Evolutionary conservation across 192 early-diverging fungal species (phyloP), one percentile per base, ranked within the genome.

Genomic region (Umbelopsis sp.): DNA sequence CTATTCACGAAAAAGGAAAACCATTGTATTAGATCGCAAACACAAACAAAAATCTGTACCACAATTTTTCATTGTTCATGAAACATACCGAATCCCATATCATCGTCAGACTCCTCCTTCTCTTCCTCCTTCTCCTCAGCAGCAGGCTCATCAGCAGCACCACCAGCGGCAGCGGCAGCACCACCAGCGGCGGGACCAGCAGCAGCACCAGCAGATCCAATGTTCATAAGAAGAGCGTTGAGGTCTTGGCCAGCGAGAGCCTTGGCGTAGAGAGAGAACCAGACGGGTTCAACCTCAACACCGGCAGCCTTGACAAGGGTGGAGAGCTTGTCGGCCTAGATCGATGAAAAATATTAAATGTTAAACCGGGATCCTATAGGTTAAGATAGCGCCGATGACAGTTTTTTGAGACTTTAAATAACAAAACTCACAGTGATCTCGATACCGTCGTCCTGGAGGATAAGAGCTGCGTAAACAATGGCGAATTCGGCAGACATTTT

Each of bases 391-490:
- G 5, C 1, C 48, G 0, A 25, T n/a, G 1, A 25, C 5, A 52
- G 25, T 13, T 21, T 8, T 52, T 13, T 13, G 7, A 2, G 1
- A 1, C 0, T 23, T 15, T 52, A 4, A 23, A 52, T 0, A 21
- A 52, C 11, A 25, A 18, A 68, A 83, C 88, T 74, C 87, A 97
- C 95, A 74, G 95, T 94, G 87, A 99, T 94, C 74, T 91, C 95
- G 82, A 97, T 82, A 79, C 93, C 90, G 82, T 97, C 97, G 82
- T 99, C 97, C 84, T 93, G 86, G 75, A 99, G 96, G 89, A 98
- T 98, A 74, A 99, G 92, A 55, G 97, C 89, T 71, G 97, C 94
- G 90, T 97, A 97, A 64, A 91, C 90, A 84, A 93, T 88, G 79
- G 96, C 96, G 74, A 90, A 86, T 85, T 98, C 94, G 76, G 90